Conservation (phyloP, 1,284 basidiomycete genomes). For the Ceratobasidium papillatum region DNA sequence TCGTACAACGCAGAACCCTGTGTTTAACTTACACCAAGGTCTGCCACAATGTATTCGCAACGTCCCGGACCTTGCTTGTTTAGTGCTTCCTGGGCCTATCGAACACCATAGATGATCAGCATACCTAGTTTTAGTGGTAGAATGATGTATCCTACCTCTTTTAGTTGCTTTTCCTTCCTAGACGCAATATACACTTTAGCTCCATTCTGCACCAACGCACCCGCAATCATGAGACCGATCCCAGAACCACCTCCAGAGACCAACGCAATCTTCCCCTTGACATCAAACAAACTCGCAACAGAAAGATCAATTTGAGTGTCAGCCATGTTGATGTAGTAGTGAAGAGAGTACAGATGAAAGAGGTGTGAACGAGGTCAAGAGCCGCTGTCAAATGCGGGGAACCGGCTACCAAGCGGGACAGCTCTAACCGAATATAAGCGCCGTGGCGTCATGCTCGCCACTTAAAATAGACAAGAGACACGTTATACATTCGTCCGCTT, state of each 20-base stretch:
- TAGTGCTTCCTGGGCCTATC: conserved; percentile 54
- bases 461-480: not conserved
- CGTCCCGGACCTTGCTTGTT: conserved; percentile 66
- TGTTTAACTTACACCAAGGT: conserved; percentile 66
- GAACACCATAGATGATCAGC: conserved; percentile 45
- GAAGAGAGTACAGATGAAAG: not conserved
- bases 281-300: conserved; percentile 70
- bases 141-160: conserved; percentile 61
- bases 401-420: conserved; percentile 19
- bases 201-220: conserved; percentile 81
- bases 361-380: not conserved
- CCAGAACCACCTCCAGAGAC: conserved; percentile 84
- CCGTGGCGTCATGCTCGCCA: not conserved
- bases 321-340: conserved; percentile 6
- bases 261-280: conserved; percentile 74
- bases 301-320: conserved; percentile 59
- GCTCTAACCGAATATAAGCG: conserved; percentile 11
- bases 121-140: not conserved
- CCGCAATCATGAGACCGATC: conserved; percentile 82
- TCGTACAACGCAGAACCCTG: not conserved
- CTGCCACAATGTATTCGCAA: conserved; percentile 75
- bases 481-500: conserved; percentile 7
- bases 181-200: conserved; percentile 88
- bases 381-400: conserved; percentile 2
- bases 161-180: conserved; percentile 78